A percentile compares a stretch with the other conserved stretches of the same genome.
Evolutionary conservation across 176 grass and related monocot species (phyloP).

Genomic region (Alloteropsis semialata): DNA sequence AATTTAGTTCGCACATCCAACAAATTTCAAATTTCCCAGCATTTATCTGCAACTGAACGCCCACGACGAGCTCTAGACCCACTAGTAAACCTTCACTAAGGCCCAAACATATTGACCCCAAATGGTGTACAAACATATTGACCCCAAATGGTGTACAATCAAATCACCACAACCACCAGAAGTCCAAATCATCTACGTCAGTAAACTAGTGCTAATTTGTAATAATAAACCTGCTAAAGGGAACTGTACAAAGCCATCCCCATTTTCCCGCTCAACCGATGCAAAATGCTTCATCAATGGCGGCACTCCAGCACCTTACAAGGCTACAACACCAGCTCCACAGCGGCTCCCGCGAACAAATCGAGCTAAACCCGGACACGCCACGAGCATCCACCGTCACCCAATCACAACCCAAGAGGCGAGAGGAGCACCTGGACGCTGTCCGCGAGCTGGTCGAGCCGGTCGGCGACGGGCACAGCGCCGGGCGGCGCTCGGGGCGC

Average conservation of each 20-base stretch:
- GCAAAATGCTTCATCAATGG: not conserved
- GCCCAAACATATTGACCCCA: not conserved
- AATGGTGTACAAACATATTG: not conserved
- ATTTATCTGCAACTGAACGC: not conserved
- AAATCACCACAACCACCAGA: not conserved
- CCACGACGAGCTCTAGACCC: not conserved
- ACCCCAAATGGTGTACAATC: not conserved
- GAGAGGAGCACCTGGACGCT: conserved; percentile 54
- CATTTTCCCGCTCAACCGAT: not conserved
- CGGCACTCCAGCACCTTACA: not conserved
- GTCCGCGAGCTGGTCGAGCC: conserved; percentile 61
- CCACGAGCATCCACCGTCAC: not conserved
- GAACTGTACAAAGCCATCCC: not conserved
- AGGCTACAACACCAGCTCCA: not conserved
- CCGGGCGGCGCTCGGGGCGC: conserved; percentile 22
- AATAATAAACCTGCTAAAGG: not conserved
- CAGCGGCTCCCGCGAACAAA: not conserved
- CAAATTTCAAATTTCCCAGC: not conserved
- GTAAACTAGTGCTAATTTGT: not conserved
- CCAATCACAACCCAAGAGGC: not conserved
- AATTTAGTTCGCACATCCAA: not conserved
- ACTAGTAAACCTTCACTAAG: not conserved
- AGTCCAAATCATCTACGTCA: not conserved
- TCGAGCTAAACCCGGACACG: not conserved
- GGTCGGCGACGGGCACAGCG: conserved; percentile 32